These are phyloP conservation scores for Fusarium odoratissimum DNA, from an alignment of 2,329 filamentous ascomycete genomes.

Conservation along the genomic window DNA sequence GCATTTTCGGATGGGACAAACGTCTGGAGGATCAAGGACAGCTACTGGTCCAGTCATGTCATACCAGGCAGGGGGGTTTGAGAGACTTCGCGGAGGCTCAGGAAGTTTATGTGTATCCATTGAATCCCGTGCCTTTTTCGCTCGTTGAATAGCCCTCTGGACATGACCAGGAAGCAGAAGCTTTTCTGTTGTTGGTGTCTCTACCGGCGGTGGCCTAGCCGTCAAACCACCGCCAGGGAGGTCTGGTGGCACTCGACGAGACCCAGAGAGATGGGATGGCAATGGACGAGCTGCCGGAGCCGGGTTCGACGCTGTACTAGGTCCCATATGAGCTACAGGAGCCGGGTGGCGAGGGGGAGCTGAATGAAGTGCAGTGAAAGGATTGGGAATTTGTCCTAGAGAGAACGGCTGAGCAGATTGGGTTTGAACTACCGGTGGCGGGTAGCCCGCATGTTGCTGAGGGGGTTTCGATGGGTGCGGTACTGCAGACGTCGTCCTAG, in stretches of 20 bases:
- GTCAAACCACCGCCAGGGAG: background rate
- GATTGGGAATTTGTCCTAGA: background rate
- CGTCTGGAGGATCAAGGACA: conserved; percentile 6
- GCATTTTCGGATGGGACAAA: conserved; percentile 1
- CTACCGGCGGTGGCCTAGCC: background rate
- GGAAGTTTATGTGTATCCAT: background rate
- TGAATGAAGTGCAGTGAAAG: background rate
- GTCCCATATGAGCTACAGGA: background rate
- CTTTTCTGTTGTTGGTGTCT: background rate
- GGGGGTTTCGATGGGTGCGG: background rate
- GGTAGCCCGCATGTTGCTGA: background rate
- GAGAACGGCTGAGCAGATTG: background rate
- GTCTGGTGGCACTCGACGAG: background rate
- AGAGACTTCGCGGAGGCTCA: conserved; percentile 21
- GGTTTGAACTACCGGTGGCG: background rate
- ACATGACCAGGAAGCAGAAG: background rate
- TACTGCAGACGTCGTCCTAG: background rate
- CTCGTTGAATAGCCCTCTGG: background rate
- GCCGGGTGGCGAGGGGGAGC: background rate
- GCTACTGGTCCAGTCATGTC: conserved; percentile 6
- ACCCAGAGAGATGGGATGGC: too few species aligned
- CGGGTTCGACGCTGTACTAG: background rate
- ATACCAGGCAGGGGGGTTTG: conserved; percentile 29
- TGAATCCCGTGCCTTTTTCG: background rate
- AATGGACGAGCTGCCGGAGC: too few species aligned